Evolutionary conservation across 2,329 filamentous ascomycete species (phyloP).

Genomic region (Lasiodiplodia citricola): DNA sequence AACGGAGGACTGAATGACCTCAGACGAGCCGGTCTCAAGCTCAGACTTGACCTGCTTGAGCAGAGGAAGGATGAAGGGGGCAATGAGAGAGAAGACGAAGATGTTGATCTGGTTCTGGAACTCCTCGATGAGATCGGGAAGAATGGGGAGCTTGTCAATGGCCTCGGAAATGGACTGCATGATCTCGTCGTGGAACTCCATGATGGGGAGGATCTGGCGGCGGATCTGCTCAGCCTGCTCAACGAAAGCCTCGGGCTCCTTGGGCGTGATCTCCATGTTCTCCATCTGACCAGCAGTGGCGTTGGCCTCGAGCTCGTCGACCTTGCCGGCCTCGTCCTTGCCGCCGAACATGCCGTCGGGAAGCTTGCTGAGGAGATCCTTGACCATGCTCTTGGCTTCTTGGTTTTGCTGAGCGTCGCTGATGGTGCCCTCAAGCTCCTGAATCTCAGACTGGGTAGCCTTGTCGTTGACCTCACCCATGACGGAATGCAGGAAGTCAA

Average conservation of each 20-base stretch:
- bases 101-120: conserved; percentile 85
- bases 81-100: conserved; percentile 90
- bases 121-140: conserved; percentile 85
- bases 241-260: conserved; percentile 83
- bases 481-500: conserved; percentile 91
- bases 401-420: conserved; percentile 64
- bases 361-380: conserved; percentile 80
- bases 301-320: conserved; percentile 80
- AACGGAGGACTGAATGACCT: conserved; percentile 84
- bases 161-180: conserved; percentile 79
- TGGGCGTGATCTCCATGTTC: conserved; percentile 74
- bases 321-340: conserved; percentile 70
- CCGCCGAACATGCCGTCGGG: conserved; percentile 80
- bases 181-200: conserved; percentile 88
- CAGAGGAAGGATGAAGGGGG: conserved; percentile 84
- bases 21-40: conserved; percentile 81
- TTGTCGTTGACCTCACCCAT: conserved; percentile 83
- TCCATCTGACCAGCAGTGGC: conserved; percentile 76
- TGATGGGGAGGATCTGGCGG: conserved; percentile 82
- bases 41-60: conserved; percentile 87
- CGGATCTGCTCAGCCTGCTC: conserved; percentile 75
- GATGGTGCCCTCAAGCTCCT: conserved; percentile 85
- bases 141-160: conserved; percentile 82
- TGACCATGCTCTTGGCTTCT: conserved; percentile 74
- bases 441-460: conserved; percentile 86